These are phyloP conservation scores for Zygoascus flipseniorum DNA, from an alignment of 805 yeast genomes.

Conservation along the genomic window DNA sequence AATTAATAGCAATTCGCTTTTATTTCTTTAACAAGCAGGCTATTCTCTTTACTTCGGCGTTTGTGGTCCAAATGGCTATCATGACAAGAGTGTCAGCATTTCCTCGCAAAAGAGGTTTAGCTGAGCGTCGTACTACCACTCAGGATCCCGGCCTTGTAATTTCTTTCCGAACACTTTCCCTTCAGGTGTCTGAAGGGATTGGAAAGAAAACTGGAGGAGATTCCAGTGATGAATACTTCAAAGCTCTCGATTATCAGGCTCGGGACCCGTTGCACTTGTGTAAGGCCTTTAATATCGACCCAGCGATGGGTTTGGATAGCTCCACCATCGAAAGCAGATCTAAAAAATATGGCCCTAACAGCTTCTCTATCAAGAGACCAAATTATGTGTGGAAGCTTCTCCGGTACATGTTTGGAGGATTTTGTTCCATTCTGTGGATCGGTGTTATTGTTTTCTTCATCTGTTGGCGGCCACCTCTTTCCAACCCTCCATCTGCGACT, in stretches of 20 bases:
- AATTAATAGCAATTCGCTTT: neutral
- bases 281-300: slow-evolving; percentile 7
- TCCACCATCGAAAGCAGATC: neutral
- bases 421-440: slow-evolving; percentile 35
- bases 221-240: slow-evolving; percentile 7
- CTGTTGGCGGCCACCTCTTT: slow-evolving; percentile 39
- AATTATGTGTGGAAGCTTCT: slow-evolving; percentile 24
- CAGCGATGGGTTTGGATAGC: slow-evolving; percentile 3
- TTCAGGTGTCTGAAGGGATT: slow-evolving; percentile 9
- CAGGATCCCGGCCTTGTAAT: neutral
- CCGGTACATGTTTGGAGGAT: slow-evolving; percentile 40
- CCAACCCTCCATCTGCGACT: slow-evolving; percentile 35
- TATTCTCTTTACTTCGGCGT: neutral
- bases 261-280: slow-evolving; percentile 4
- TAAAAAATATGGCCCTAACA: slow-evolving; percentile 10
- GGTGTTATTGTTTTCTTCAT: slow-evolving; percentile 38
- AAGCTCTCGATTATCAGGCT: slow-evolving; percentile 8
- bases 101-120: neutral
- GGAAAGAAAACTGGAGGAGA: neutral
- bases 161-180: slow-evolving; percentile 7
- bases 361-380: slow-evolving; percentile 2
- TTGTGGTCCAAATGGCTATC: neutral
- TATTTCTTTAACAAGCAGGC: neutral
- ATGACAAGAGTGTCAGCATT: neutral
- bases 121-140: neutral